Percentiles rank a stretch among this genome's conserved stretches.
These are phyloP conservation scores for Microsporum audouinii DNA, from an alignment of 2,329 filamentous ascomycete species.

Conservation along the genomic window DNA sequence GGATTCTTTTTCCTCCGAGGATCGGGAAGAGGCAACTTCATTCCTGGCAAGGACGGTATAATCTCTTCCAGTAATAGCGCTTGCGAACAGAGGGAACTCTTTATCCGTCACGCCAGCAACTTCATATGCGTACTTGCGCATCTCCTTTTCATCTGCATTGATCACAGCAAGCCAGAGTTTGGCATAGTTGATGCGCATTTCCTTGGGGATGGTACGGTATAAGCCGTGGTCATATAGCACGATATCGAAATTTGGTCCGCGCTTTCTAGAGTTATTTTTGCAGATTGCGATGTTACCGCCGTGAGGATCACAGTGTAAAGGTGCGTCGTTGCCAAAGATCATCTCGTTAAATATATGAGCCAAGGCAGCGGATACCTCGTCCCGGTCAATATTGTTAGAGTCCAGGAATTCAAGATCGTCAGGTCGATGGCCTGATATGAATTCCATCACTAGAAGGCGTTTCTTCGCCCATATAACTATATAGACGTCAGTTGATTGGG, in stretches of 20 bases:
- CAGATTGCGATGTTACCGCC: slow-evolving; percentile 92
- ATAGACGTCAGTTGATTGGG: background rate
- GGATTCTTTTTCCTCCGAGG: slow-evolving; percentile 67
- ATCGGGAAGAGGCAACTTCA: slow-evolving; percentile 48
- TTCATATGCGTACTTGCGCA: slow-evolving; percentile 80
- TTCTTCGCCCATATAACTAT: slow-evolving; percentile 74
- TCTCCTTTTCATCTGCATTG: slow-evolving; percentile 69
- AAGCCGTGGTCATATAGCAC: slow-evolving; percentile 95
- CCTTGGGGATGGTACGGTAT: slow-evolving; percentile 78
- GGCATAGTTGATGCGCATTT: slow-evolving; percentile 73
- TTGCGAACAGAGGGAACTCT: slow-evolving; percentile 89
- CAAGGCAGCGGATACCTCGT: slow-evolving; percentile 85
- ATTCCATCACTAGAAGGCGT: slow-evolving; percentile 91
- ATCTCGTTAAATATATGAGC: slow-evolving; percentile 97
- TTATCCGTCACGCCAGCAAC: slow-evolving; percentile 81
- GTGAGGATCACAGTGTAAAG: slow-evolving; percentile 92
- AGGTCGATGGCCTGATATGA: slow-evolving; percentile 70
- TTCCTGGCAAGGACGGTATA: slow-evolving; percentile 60
- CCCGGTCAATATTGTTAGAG: slow-evolving; percentile 73
- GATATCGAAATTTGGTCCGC: slow-evolving; percentile 75
- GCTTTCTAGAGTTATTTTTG: slow-evolving; percentile 49
- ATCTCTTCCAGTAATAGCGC: slow-evolving; percentile 89
- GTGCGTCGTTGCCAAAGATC: slow-evolving; percentile 85
- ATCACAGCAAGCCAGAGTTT: slow-evolving; percentile 97
- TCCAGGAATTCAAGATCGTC: slow-evolving; percentile 87